Evolutionary conservation across 306 rosid species (phyloP), one percentile per base, ranked within the genome.

Genomic region (Hippophae gyantsensis): DNA sequence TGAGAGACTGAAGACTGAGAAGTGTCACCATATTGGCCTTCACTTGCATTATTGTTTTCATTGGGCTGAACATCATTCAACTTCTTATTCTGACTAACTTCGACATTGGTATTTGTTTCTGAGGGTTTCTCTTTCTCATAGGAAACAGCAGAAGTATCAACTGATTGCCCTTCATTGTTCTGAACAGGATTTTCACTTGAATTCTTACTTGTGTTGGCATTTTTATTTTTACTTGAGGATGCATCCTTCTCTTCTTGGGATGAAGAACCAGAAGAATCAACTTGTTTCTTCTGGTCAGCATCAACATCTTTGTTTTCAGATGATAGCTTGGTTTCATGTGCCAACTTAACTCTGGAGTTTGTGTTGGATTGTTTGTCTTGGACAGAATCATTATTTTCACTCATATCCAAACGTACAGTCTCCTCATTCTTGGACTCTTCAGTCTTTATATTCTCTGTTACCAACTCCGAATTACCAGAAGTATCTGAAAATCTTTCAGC

Each of bases 231-330:
- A 47, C 57, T 80, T 7, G 70, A 65, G 53, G 86, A 63, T 42
- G 63, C 83, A 14, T 82, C 74, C 50, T 65, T 82, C 74, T 73
- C 84, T 72, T 84, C 74, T 52, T 76, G 67, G 9, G 63, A 71
- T 13, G 82, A 58, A 54, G 84, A 64, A 69, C 70, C 81, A 13
- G 82, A 60, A 56, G 90, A 73, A 72, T 74, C 75, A 57, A 59
- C 81, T 60, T 74, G 77, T 67, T 61, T 75, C 56, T 78, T 75
- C 14, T 72, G 70, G 58, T 58, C 73, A 60, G 59, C 66, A 66
- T 78, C 65, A 43, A 63, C 72, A 25, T 75, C 81, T 54, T 52
- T 46, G 12, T 80, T 72, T 10, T 74, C 68, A 59, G 79, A 71
- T 58, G 78, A 66, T 26, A 61, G 12, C 48, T 56, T 60, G 54